Base-by-base conservation (phyloP, 2,329 filamentous ascomycete genomes). In the Trichoderma guizhouense region DNA sequence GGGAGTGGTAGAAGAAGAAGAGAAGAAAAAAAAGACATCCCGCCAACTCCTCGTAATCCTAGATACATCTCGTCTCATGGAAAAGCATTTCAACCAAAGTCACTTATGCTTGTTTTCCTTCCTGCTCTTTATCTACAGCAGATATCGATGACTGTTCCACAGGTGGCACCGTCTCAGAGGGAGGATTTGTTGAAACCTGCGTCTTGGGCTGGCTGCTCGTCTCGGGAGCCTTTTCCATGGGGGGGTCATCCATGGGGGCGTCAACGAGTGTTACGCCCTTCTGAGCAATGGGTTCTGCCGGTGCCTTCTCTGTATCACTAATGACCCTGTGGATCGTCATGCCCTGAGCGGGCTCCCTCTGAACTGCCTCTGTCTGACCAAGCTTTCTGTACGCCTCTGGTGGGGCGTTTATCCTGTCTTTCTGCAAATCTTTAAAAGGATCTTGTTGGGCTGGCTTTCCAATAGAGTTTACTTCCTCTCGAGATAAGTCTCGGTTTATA, bases 401-500 rank as follows among this genome's bases (percentile, higher is more conserved):
- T n/a, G 28, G 57, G 28, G n/a, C 39, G 30, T 51, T 34, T 36
- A 39, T 36, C 62, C 14, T 63, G 14, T 53, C 62, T 32, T 68
- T 65, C 7, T 24, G 57, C 11, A 28, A 32, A 61, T 65, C 71
- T 11, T 21, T 63, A 14, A 47, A 65, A 9, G 64, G 30, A 32
- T 64, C 53, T 39, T 39, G 43, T 18, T 64, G 71, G 21, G 61
- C 62, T 53, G 55, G 43, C 26, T 30, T 72, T 21, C 47, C 18
- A 21, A 53, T 55, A 7, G 30, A 34, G 36, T 66, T 71, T 24
- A 67, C 71, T 12, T 74, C 72, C 43, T 73, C 72, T 30, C 32
- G 32, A 9, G 63, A 71, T 32, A 74, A 36, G 24, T 85, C 82
- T 47, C 83, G 82, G 75, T 83, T 86, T 21, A 84, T 77, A 61